Evolutionary conservation across 1,139 yeast genomes (phyloP), one percentile per base, ranked within the genome.

Genomic region (Candida glucosophila): DNA sequence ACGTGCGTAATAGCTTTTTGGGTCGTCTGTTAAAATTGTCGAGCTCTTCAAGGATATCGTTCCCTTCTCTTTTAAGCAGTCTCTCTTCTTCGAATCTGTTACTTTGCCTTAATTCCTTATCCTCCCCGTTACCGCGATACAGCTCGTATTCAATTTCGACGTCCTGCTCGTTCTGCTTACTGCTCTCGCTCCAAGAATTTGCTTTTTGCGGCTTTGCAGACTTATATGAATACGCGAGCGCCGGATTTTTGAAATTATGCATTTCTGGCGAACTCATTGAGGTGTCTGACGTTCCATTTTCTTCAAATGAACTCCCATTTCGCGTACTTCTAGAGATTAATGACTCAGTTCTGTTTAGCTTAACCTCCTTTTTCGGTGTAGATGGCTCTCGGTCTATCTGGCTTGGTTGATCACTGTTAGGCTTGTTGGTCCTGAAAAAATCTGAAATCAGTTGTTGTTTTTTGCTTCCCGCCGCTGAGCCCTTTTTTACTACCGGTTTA

Each of bases 181-280:
- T 29, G 30, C 4, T 39, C 35, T 19, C 36, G 27, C 24, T 39
- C 42, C 10, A 39, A 23, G 19, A 31, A 19, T 7, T 28, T 28
- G 10, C 18, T 20, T 14, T 18, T 6, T 14, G n/a, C 7, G n/a
- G n/a, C 10, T 7, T 22, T 6, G 12, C 20, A 6, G 22, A 20
- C 24, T 20, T 31, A 25, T 33, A 29, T 6, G 44, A 30, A 24
- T 29, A 29, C 11, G 36, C 28, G 14, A 51, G 29, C 9, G 34
- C 23, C 2, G 55, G 51, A 26, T 43, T 47, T 20, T 40, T 35
- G 32, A 53, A 53, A 30, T 53, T 54, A 21, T 39, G 41, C 6
- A 52, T 29, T 23, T 53, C 60, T 4, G 58, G 56, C 1, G 57
- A 50, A 6, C 36, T 57, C 28, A 52, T 40, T 2, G 60, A 54